Conservation (phyloP, 164 flowering plant genomes). For the Tetrastigma voinierianum region DNA sequence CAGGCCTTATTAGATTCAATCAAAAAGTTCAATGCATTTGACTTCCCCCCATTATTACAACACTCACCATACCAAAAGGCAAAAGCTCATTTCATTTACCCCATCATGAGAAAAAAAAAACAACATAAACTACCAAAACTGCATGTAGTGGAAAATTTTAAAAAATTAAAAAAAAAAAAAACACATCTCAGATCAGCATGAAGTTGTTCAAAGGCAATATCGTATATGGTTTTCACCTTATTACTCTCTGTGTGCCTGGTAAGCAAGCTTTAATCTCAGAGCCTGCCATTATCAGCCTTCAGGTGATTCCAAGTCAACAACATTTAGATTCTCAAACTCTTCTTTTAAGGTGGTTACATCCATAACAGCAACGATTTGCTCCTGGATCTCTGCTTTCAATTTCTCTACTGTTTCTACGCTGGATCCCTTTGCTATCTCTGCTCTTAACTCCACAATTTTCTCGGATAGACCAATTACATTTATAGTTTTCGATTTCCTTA, state of each 20-base stretch:
- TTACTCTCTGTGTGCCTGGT: background rate
- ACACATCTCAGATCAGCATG: too few species aligned
- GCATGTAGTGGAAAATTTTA: too few species aligned
- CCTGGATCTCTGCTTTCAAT: slow-evolving; percentile 34
- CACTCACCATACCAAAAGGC: too few species aligned
- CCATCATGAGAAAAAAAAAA: too few species aligned
- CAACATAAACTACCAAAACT: too few species aligned
- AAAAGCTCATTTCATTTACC: too few species aligned
- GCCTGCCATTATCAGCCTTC: slow-evolving; percentile 25
- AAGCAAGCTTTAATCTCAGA: slow-evolving; percentile 7
- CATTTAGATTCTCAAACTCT: slow-evolving; percentile 25
- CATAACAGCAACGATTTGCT: slow-evolving; percentile 25
- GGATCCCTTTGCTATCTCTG: slow-evolving; percentile 23
- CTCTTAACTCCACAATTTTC: slow-evolving; percentile 34
- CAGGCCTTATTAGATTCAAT: too few species aligned
- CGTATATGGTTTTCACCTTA: too few species aligned
- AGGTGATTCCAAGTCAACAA: slow-evolving; percentile 7
- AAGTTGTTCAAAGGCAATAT: too few species aligned
- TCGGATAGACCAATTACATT: slow-evolving; percentile 20
- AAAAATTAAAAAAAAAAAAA: too few species aligned
- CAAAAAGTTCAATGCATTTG: too few species aligned
- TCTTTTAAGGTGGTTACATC: slow-evolving; percentile 26
- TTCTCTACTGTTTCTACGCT: slow-evolving; percentile 20
- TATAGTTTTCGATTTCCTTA: slow-evolving; percentile 27
- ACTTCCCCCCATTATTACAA: too few species aligned